Evolutionary conservation across 495 filamentous ascomycete species (phyloP).

Genomic region (Aspergillus hancockii): DNA sequence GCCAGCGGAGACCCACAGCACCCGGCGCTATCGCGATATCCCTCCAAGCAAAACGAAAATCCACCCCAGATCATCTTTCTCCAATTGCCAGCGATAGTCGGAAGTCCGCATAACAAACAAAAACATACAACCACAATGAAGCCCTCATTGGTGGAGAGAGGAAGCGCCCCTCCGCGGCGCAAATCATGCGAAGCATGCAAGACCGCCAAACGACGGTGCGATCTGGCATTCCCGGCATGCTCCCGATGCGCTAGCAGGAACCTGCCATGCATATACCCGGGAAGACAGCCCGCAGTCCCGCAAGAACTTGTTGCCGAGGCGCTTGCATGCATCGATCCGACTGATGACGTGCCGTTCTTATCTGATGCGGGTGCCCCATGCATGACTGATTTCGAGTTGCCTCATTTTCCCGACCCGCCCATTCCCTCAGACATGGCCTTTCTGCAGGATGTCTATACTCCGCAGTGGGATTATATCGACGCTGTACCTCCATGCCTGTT

Average conservation of each 20-base stretch:
- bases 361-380: not conserved
- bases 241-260: constrained; percentile 45
- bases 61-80: not conserved
- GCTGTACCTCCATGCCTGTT: not conserved
- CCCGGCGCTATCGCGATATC: not conserved
- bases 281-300: constrained; percentile 17
- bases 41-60: not conserved
- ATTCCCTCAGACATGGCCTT: not conserved
- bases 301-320: constrained; percentile 11
- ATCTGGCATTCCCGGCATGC: constrained; percentile 48
- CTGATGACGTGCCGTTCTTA: not conserved
- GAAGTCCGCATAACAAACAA: not conserved
- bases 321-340: constrained; percentile 5
- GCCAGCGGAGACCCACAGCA: constrained; percentile 12
- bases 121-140: not conserved
- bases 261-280: constrained; percentile 46
- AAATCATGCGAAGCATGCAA: constrained; percentile 57
- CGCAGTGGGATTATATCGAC: not conserved
- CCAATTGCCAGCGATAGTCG: not conserved
- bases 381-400: constrained; percentile 2
- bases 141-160: constrained; percentile 13
- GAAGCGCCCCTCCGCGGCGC: constrained; percentile 41
- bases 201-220: constrained; percentile 54
- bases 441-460: not conserved
- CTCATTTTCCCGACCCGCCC: not conserved